Evolutionary conservation across 2,329 filamentous ascomycete genomes (phyloP).

Genomic region (Achaetomium macrosporum): DNA sequence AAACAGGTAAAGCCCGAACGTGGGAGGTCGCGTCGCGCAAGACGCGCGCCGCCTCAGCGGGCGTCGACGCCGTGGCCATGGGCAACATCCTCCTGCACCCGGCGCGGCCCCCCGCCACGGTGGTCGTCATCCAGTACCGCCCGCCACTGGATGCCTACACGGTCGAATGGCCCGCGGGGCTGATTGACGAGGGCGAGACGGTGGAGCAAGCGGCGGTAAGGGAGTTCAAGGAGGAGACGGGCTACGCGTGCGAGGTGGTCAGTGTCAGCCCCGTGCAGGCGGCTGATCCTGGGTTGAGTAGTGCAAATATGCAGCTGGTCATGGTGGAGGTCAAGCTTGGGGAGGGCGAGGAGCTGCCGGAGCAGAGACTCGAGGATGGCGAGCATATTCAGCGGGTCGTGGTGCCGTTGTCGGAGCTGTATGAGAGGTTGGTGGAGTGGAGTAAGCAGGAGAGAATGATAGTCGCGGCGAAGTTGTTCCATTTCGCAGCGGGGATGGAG

Average conservation of each 20-base stretch:
- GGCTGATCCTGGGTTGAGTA: constrained; percentile 53
- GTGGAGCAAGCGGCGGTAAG: constrained; percentile 47
- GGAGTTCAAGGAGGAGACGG: constrained; percentile 51
- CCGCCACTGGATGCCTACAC: constrained; percentile 46
- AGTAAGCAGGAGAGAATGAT: constrained; percentile 43
- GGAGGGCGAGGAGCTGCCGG: constrained; percentile 45
- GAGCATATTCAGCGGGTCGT: constrained; percentile 57
- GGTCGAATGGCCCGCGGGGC: constrained; percentile 49
- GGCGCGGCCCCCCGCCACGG: constrained; percentile 37
- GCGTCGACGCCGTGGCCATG: constrained; percentile 58
- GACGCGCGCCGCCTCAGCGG: constrained; percentile 43
- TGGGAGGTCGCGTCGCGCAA: constrained; percentile 58
- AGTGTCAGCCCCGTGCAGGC: constrained; percentile 49
- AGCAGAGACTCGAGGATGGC: constrained; percentile 55
- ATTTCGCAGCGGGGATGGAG: constrained; percentile 54
- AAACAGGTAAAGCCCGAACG: constrained; percentile 45
- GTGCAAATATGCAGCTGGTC: constrained; percentile 56
- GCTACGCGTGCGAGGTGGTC: constrained; percentile 46
- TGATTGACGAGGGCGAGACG: constrained; percentile 48
- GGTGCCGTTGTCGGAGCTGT: constrained; percentile 51
- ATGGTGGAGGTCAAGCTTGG: constrained; percentile 52
- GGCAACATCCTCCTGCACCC: constrained; percentile 51
- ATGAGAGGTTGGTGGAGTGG: constrained; percentile 46
- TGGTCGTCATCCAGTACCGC: constrained; percentile 48
- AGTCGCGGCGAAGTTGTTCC: constrained; percentile 54